These are phyloP conservation scores for Mycena floridula DNA, from an alignment of 768 basidiomycete genomes.

Conservation along the genomic window DNA sequence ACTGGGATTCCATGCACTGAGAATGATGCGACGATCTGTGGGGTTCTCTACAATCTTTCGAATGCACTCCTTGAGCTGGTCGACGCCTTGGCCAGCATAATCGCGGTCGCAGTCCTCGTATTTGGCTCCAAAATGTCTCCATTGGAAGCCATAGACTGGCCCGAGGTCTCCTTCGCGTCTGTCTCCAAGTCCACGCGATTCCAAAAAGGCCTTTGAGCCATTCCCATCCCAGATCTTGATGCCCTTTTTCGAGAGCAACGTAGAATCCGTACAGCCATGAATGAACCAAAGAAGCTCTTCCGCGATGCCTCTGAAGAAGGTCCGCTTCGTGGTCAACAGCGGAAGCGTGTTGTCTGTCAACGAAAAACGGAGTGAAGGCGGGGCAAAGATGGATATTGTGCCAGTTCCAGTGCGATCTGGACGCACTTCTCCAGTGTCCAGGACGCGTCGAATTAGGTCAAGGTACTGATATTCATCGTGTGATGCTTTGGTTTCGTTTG, in stretches of 20 bases:
- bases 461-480: conserved; percentile 94
- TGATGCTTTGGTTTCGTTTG: neutral
- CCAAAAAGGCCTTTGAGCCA: conserved; percentile 81
- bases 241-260: conserved; percentile 67
- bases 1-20: conserved; percentile 97
- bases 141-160: conserved; percentile 96
- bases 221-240: conserved; percentile 99
- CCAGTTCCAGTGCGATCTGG: conserved; percentile 95
- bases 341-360: conserved; percentile 73
- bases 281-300: conserved; percentile 97
- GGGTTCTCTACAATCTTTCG: conserved; percentile 90
- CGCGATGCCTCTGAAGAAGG: conserved; percentile 84
- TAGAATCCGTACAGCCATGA: conserved; percentile 77
- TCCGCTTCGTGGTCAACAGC: conserved; percentile 91
- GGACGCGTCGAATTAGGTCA: conserved; percentile 67
- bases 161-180: conserved; percentile 89
- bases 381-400: conserved; percentile 88
- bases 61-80: conserved; percentile 87
- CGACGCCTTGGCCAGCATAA: conserved; percentile 82
- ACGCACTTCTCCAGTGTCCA: conserved; percentile 70
- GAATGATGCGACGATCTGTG: conserved; percentile 87
- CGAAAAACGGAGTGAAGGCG: conserved; percentile 84
- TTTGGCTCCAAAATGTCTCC: conserved; percentile 89
- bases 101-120: conserved; percentile 70
- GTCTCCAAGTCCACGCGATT: conserved; percentile 76